Conservation (phyloP, 441 rosid species). For the Mallotus repandus region DNA sequence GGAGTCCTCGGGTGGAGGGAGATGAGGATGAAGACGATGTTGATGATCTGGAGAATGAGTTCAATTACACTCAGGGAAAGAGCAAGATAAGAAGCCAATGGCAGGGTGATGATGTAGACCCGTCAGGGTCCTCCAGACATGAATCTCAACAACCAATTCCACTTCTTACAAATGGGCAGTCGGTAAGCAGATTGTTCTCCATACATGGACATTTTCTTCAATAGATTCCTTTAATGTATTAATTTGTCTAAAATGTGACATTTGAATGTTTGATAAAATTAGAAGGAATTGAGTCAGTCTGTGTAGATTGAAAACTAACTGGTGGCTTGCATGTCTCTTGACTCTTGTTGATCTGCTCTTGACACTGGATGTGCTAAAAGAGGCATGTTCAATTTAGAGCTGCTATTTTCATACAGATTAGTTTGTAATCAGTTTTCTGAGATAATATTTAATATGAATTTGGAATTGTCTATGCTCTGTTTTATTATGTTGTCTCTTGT, state of each 20-base stretch:
- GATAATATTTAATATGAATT: background rate
- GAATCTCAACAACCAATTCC: constrained; percentile 90
- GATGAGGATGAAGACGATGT: constrained; percentile 96
- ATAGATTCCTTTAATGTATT: constrained; percentile 4
- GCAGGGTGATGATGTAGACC: constrained; percentile 79
- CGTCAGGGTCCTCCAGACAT: constrained; percentile 81
- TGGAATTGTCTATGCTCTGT: background rate
- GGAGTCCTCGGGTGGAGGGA: constrained; percentile 87
- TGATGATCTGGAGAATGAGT: constrained; percentile 93
- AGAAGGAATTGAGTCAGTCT: background rate
- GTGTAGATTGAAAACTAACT: background rate
- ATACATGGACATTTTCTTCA: constrained; percentile 4
- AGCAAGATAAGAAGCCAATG: constrained; percentile 62
- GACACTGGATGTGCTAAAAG: background rate
- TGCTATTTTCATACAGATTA: background rate
- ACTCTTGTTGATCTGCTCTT: background rate
- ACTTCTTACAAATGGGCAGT: constrained; percentile 83
- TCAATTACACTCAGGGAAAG: constrained; percentile 62
- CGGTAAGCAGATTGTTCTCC: constrained; percentile 42
- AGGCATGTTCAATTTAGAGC: background rate
- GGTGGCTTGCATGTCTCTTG: background rate
- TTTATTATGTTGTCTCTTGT: background rate
- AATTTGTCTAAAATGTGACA: background rate
- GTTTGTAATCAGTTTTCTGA: background rate
- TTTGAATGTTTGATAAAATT: background rate